Conservation (phyloP, 2,329 filamentous ascomycete species). For the Hysterium pulicare region DNA sequence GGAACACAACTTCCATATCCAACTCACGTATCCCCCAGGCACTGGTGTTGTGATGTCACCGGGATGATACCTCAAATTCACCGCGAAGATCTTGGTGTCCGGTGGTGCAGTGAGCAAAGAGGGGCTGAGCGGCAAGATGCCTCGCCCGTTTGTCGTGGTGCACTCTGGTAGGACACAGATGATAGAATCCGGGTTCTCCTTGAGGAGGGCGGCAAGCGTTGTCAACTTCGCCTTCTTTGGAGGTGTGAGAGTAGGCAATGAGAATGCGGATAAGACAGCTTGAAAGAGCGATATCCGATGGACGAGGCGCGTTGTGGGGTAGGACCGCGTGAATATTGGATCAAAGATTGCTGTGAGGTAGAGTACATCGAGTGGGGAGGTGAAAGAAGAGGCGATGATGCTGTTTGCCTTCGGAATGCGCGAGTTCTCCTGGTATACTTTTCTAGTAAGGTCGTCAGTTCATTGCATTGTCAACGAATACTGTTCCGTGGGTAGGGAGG, state of each 20-base stretch:
- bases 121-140: constrained; percentile 79
- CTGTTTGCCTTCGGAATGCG: constrained; percentile 75
- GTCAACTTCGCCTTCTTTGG: constrained; percentile 31
- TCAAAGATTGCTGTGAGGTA: constrained; percentile 97
- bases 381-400: constrained; percentile 86
- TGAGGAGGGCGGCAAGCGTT: constrained; percentile 51
- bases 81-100: constrained; percentile 77
- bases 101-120: constrained; percentile 66
- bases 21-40: constrained; percentile 67
- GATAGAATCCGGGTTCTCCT: constrained; percentile 67
- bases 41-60: constrained; percentile 88
- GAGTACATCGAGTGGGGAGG: constrained; percentile 85
- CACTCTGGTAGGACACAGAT: constrained; percentile 91
- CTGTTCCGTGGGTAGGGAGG: too few species aligned
- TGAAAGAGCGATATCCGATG: constrained; percentile 71
- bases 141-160: constrained; percentile 89
- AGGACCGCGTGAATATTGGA: constrained; percentile 86
- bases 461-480: too few species aligned
- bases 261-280: constrained; percentile 72
- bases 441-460: too few species aligned
- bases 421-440: too few species aligned
- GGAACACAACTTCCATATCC: constrained; percentile 83
- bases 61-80: constrained; percentile 85
- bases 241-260: constrained; percentile 47
- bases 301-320: constrained; percentile 70